These are phyloP conservation scores for Zangia roseola DNA, from an alignment of 768 basidiomycete species.

Conservation along the genomic window DNA sequence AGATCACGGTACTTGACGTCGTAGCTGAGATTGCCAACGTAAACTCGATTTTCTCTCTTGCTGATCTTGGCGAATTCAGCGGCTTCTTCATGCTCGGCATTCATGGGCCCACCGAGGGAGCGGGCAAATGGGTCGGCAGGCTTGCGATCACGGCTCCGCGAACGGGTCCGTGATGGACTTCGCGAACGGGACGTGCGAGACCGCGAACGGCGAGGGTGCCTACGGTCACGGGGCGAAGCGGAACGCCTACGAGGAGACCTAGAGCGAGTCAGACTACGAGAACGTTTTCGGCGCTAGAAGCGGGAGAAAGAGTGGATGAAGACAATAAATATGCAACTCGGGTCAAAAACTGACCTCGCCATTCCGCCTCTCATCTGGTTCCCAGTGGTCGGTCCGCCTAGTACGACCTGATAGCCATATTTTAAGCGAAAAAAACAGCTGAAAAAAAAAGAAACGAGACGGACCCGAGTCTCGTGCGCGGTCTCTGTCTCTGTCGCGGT, in stretches of 20 bases:
- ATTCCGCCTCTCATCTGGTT: constrained; percentile 74
- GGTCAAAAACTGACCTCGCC: constrained; percentile 54
- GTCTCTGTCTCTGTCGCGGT: constrained; percentile 41
- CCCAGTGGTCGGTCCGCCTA: constrained; percentile 71
- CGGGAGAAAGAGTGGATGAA: neutral
- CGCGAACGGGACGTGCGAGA: constrained; percentile 60
- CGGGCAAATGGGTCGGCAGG: constrained; percentile 66
- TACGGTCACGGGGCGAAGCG: constrained; percentile 53
- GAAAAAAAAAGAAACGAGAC: constrained; percentile 13
- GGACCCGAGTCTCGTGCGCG: constrained; percentile 59
- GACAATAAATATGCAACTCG: neutral
- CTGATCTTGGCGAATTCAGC: constrained; percentile 93
- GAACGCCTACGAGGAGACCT: constrained; percentile 69
- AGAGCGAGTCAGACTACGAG: constrained; percentile 63
- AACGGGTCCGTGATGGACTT: constrained; percentile 48
- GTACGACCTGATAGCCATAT: constrained; percentile 40
- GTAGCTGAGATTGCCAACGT: constrained; percentile 98
- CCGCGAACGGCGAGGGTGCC: constrained; percentile 58
- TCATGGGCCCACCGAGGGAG: constrained; percentile 86
- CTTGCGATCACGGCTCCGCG: constrained; percentile 59
- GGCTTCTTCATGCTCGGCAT: constrained; percentile 90
- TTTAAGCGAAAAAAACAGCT: neutral
- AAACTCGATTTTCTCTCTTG: constrained; percentile 98
- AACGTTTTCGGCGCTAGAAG: constrained; percentile 64
- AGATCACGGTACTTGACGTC: constrained; percentile 98